Base-by-base conservation (phyloP, 306 rosid genomes). In the Cicer cuneatum region DNA sequence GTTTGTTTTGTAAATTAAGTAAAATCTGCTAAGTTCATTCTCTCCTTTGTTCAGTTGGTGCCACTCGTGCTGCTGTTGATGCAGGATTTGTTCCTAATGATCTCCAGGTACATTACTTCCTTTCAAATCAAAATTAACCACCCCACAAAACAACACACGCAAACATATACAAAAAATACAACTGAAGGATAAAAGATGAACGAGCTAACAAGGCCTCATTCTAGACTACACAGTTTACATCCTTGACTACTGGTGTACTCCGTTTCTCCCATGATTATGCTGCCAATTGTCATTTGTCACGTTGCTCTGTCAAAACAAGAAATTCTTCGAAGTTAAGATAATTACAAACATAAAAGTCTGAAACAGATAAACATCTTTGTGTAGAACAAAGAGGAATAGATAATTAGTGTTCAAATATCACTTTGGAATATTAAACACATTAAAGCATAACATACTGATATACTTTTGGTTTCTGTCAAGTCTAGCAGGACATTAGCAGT, bases 61-160 rank as follows among this genome's bases (percentile, higher is more conserved):
- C 98, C 46, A 91, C 96, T 37, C 94, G 96, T 46, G 98, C 98
- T 69, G 98, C 98, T 75, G 98, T 93, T 79, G 98, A 93, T 83
- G 96, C 94, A 1, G 98, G 94, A 70, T 93, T 83, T 84, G 98
- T 93, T 82, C 89, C 94, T 18, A 93, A 93, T 79, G 98, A 93
- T 39, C 85, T 93, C 76, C 98, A 93, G 98, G 98, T 91, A 66
- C 61, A 60, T 52, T 72, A 35, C 33, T 77, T 72, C 72, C 75
- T 69, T 73, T 69, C 15, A 63, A 33, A 37, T 52, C 9, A 29
- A 77, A 39, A 73, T 61, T 63, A 46, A 45, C 41, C 29, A 47
- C 19, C 63, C 40, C 48, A 9, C 13, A 1, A 35, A 61, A 46
- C 14, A 41, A 42, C 12, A 4, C 10, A 38, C 21, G 40, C 45